These are phyloP conservation scores for Paramecium tetraurelia DNA, from an alignment of 73 alveolate species.

Conservation along the genomic window DNA sequence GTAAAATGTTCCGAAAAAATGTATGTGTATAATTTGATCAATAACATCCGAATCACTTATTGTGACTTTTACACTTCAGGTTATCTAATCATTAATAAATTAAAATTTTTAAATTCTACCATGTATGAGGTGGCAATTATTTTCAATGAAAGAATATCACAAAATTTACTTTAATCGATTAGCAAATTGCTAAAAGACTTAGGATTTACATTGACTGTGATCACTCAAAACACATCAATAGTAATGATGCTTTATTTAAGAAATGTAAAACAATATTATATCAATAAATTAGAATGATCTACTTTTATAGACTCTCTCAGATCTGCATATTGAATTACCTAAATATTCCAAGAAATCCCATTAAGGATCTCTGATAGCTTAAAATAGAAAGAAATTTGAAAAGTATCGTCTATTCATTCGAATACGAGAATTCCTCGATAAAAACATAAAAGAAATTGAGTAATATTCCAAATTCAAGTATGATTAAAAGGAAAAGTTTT, in stretches of 20 bases:
- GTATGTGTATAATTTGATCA: too few relatives aligned
- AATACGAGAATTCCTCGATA: background rate
- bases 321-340: background rate
- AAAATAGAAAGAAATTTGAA: background rate
- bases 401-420: background rate
- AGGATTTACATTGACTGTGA: background rate
- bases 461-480: background rate
- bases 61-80: background rate
- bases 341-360: background rate
- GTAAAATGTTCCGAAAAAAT: too few relatives aligned
- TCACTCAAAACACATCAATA: background rate
- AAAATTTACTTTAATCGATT: background rate
- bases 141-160: background rate
- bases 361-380: background rate
- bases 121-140: background rate
- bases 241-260: background rate
- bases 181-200: background rate
- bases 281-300: background rate
- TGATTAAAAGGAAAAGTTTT: background rate
- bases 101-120: background rate
- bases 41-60: background rate
- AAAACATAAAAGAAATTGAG: background rate
- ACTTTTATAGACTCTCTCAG: background rate
- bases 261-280: background rate
- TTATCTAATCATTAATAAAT: background rate